Conservation (phyloP, 164 flowering plant genomes). For the Saururus chinensis region DNA sequence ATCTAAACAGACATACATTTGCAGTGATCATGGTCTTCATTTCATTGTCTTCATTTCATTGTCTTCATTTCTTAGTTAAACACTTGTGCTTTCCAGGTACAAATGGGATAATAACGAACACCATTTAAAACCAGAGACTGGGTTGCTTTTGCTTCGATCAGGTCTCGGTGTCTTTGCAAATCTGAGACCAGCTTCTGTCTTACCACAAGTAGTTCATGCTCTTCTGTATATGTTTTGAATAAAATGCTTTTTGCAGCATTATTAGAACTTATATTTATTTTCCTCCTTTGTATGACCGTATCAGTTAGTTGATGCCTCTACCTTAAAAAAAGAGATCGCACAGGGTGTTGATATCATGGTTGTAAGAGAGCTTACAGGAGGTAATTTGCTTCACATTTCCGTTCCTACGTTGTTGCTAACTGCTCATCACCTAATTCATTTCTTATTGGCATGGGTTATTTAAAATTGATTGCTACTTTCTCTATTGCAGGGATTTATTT, state of each 20-base stretch:
- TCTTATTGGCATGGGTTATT: background rate
- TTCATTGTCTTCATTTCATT: too few relatives aligned
- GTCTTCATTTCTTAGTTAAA: background rate
- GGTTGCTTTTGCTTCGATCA: conserved; percentile 78
- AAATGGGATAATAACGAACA: conserved; percentile 90
- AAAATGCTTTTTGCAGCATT: background rate
- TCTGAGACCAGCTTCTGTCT: conserved; percentile 87
- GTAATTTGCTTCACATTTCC: conserved; percentile 24
- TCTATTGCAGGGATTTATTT: conserved; percentile 69
- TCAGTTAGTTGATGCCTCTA: conserved; percentile 90
- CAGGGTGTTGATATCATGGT: conserved; percentile 98
- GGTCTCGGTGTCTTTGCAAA: conserved; percentile 96
- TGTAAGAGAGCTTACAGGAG: conserved; percentile 98
- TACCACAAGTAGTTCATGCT: conserved; percentile 66
- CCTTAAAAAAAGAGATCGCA: conserved; percentile 89
- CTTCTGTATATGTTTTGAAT: background rate
- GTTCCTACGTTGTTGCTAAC: background rate
- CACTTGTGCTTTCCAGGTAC: conserved; percentile 34
- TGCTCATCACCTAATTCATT: background rate
- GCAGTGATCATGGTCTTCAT: too few relatives aligned
- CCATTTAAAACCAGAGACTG: conserved; percentile 96
- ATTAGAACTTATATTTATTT: background rate
- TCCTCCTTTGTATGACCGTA: conserved; percentile 4
- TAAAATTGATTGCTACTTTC: background rate
- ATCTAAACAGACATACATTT: too few relatives aligned